Conservation (phyloP, 805 yeast genomes). For the Wickerhamiella spandovensis region DNA sequence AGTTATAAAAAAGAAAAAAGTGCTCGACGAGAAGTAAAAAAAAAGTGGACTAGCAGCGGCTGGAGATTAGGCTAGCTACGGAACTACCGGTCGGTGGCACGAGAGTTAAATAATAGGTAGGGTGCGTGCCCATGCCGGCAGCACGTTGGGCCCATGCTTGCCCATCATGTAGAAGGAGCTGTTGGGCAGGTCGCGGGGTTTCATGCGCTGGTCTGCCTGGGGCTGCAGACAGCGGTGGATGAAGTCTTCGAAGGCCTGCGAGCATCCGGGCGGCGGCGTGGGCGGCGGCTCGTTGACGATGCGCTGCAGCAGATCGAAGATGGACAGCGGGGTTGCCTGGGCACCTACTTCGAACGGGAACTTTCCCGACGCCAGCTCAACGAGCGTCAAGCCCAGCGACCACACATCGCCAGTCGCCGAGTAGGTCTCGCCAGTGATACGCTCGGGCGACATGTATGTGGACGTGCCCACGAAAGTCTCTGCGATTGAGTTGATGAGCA, state of each 20-base stretch:
- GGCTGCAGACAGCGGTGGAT: slow-evolving; percentile 59
- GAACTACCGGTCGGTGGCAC: not conserved
- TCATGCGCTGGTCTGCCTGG: slow-evolving; percentile 56
- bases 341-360: slow-evolving; percentile 43
- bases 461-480: slow-evolving; percentile 98
- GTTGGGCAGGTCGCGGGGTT: slow-evolving; percentile 53
- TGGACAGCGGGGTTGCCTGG: slow-evolving; percentile 53
- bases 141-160: slow-evolving; percentile 5
- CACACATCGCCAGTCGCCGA: slow-evolving; percentile 95
- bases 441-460: slow-evolving; percentile 94
- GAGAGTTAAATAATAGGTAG: slow-evolving; percentile 5
- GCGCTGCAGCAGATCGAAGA: slow-evolving; percentile 77
- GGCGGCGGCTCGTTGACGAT: slow-evolving; percentile 93
- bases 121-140: slow-evolving; percentile 6
- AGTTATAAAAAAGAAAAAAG: no score
- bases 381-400: slow-evolving; percentile 85
- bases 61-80: no score
- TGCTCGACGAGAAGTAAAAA: no score
- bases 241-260: slow-evolving; percentile 44
- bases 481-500: slow-evolving; percentile 83
- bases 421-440: slow-evolving; percentile 89
- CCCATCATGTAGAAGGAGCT: slow-evolving; percentile 22
- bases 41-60: no score
- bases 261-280: slow-evolving; percentile 35
- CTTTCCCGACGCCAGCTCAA: slow-evolving; percentile 76